A percentile compares a stretch with the other conserved stretches of the same genome.
These are phyloP conservation scores for Plectranthus barbatus DNA, from an alignment of 257 asterid species.

Conservation along the genomic window DNA sequence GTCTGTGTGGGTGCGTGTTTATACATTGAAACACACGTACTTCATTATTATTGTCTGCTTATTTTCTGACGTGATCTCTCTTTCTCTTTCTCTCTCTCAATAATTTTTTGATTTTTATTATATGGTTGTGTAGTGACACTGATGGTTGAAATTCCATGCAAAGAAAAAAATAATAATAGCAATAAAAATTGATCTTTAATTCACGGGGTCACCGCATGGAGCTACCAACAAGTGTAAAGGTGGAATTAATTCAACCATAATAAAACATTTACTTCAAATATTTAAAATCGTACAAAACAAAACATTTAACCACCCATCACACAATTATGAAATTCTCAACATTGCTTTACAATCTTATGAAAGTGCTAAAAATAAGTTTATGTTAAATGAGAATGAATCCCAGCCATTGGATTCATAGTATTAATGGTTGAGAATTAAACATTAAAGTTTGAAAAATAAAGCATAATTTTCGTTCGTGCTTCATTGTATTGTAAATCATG, in stretches of 20 bases:
- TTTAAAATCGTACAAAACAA: not conserved
- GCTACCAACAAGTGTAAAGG: not conserved
- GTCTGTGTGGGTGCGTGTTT: conserved; percentile 3
- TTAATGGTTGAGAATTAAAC: too few relatives aligned
- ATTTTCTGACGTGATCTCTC: not conserved
- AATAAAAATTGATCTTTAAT: not conserved
- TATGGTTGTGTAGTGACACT: not conserved
- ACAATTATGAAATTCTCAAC: not conserved
- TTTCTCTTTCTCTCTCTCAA: not conserved
- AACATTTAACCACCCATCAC: not conserved
- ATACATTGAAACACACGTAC: conserved; percentile 9
- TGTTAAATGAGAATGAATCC: too few relatives aligned
- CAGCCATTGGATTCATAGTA: too few relatives aligned
- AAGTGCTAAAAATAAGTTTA: too few relatives aligned
- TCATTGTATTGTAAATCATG: too few relatives aligned
- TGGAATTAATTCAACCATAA: not conserved
- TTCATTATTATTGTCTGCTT: conserved; percentile 13
- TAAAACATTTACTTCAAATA: not conserved
- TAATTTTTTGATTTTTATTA: not conserved
- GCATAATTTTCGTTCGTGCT: too few relatives aligned
- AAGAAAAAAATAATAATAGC: not conserved
- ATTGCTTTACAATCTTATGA: too few relatives aligned
- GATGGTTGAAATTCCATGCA: not conserved
- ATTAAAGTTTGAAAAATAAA: too few relatives aligned
- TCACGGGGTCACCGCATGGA: conserved; percentile 14